Evolutionary conservation across 2,329 filamentous ascomycete species (phyloP).

Genomic region (Colletotrichum karsti): DNA sequence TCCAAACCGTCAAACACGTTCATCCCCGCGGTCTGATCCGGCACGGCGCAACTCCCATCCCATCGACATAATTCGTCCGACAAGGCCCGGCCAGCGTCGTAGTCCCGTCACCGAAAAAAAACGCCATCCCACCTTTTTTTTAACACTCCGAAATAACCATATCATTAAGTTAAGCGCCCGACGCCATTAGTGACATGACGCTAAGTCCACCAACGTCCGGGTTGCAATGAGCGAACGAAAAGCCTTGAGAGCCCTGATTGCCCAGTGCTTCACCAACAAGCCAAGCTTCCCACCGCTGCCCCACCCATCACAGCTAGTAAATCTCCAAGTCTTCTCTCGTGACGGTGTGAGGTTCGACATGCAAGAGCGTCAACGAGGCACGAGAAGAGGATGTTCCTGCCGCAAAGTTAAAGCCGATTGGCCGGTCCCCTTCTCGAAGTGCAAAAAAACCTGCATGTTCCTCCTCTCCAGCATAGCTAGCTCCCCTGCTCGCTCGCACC

Average conservation of each 20-base stretch:
- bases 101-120: not conserved
- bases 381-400: conserved; percentile 9
- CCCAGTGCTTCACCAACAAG: not conserved
- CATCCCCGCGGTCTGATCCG: not conserved
- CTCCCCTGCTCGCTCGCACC: not conserved
- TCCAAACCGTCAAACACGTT: not conserved
- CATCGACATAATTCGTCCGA: conserved; percentile 2
- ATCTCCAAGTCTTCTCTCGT: conserved; percentile 3
- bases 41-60: not conserved
- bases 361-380: no score
- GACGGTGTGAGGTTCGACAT: conserved; percentile 19
- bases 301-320: not conserved
- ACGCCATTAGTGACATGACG: conserved; percentile 4
- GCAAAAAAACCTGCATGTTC: not conserved
- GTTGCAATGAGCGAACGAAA: not conserved
- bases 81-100: not conserved
- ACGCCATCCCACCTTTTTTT: conserved; percentile 13
- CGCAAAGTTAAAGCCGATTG: conserved; percentile 18
- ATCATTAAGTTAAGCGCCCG: conserved; percentile 23
- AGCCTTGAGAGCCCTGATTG: not conserved
- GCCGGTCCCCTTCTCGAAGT: not conserved
- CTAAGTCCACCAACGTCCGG: not conserved
- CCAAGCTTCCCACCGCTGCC: no score
- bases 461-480: not conserved
- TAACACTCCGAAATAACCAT: conserved; percentile 9